Percentiles rank a stretch among this genome's conserved stretches.
phyloP scores from a whole-genome alignment of 352 stramenopile species.

The Globisporangium heterothallicum region DNA sequence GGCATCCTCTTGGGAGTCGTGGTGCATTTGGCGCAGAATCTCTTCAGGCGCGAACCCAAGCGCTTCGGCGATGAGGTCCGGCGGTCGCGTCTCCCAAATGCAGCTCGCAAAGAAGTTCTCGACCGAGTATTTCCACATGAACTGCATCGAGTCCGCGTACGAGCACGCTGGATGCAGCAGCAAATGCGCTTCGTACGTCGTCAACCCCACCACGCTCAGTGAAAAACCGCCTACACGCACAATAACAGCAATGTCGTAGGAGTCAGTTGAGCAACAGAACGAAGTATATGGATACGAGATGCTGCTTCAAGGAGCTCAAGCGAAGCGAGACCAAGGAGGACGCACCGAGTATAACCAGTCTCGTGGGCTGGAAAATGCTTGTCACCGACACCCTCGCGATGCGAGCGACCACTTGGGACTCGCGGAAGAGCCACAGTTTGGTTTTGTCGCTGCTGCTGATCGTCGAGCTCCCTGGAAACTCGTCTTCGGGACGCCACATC shows the following conservation, averaged over 20 bases:
- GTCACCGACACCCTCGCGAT: constrained; percentile 35
- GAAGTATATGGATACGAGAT: too few species aligned
- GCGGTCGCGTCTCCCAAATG: constrained; percentile 50
- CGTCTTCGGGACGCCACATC: constrained; percentile 53
- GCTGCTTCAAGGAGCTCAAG: too few species aligned
- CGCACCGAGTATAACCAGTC: constrained; percentile 35
- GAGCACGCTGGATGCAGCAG: constrained; percentile 28
- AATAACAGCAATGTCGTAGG: too few species aligned
- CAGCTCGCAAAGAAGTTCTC: constrained; percentile 63
- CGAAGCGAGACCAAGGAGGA: constrained; percentile 40
- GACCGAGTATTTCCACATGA: constrained; percentile 50
- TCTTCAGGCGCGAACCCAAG: constrained; percentile 30
- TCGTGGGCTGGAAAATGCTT: constrained; percentile 42
- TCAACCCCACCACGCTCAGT: constrained; percentile 30
- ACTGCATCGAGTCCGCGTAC: constrained; percentile 23
- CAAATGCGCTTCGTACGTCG: constrained; percentile 41
- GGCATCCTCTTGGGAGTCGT: constrained; percentile 28
- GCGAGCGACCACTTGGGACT: constrained; percentile 39
- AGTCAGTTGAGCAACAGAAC: too few species aligned
- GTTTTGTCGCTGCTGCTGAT: constrained; percentile 20
- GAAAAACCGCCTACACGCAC: neutral
- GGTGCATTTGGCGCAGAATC: constrained; percentile 27
- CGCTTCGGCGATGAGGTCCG: constrained; percentile 37
- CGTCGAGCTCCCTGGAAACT: constrained; percentile 43
- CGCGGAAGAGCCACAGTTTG: constrained; percentile 26